Percentiles rank a stretch among this genome's conserved stretches.
Conservation (phyloP, 2,329 filamentous ascomycete genomes). For the Fusarium oligoseptatum region DNA sequence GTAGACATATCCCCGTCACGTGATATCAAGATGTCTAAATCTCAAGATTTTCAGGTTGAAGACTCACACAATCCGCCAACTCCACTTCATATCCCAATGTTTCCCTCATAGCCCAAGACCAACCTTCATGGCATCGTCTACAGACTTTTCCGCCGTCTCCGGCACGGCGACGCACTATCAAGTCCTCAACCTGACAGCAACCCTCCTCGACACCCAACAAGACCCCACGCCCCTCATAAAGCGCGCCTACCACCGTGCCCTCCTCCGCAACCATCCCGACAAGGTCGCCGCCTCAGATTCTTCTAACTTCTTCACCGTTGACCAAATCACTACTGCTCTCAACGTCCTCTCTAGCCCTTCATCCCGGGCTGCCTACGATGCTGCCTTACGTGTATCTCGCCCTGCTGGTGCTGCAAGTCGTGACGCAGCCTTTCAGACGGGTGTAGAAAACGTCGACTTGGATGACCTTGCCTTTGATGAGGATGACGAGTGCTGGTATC, state of each 20-base stretch:
- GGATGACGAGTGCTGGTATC: slow-evolving; percentile 63
- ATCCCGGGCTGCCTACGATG: slow-evolving; percentile 67
- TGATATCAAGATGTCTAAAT: slow-evolving; percentile 30
- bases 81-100: not conserved
- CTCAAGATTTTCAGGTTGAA: slow-evolving; percentile 18
- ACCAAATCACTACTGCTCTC: slow-evolving; percentile 74
- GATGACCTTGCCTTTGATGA: slow-evolving; percentile 73
- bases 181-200: slow-evolving; percentile 67
- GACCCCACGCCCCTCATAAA: slow-evolving; percentile 66
- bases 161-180: slow-evolving; percentile 68
- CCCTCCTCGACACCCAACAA: slow-evolving; percentile 59
- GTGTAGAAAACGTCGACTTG: slow-evolving; percentile 74
- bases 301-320: slow-evolving; percentile 65
- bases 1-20: slow-evolving; percentile 32
- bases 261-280: slow-evolving; percentile 76
- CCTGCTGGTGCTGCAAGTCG: slow-evolving; percentile 29
- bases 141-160: slow-evolving; percentile 6
- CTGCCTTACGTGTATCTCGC: slow-evolving; percentile 57
- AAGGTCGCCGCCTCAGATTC: slow-evolving; percentile 54
- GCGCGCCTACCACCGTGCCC: slow-evolving; percentile 73
- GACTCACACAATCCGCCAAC: not conserved
- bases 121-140: slow-evolving; percentile 23
- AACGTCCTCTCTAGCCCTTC: slow-evolving; percentile 65
- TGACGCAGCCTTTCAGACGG: slow-evolving; percentile 63
- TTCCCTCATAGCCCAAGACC: not conserved